phyloP scores from a whole-genome alignment of 495 filamentous ascomycete genomes.

The Xylaria acuta region DNA sequence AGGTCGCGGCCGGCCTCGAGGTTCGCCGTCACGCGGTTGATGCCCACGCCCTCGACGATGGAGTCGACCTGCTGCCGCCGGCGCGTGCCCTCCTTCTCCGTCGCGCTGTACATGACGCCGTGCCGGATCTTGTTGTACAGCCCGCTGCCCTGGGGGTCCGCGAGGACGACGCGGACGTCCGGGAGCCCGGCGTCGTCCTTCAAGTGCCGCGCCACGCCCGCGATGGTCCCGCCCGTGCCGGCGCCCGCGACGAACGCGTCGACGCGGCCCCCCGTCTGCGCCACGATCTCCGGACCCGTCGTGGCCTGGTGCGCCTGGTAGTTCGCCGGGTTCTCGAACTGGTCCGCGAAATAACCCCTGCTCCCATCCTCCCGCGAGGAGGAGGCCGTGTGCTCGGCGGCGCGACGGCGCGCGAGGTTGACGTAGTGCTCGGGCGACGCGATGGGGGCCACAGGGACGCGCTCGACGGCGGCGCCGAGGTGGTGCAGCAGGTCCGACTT shows the following conservation, averaged over 20 bases:
- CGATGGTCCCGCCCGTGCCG: constrained; percentile 92
- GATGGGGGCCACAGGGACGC: constrained; percentile 89
- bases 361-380: constrained; percentile 49
- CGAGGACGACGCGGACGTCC: constrained; percentile 75
- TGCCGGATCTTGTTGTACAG: constrained; percentile 88
- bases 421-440: constrained; percentile 91
- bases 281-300: constrained; percentile 88
- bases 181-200: constrained; percentile 61
- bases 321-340: constrained; percentile 92
- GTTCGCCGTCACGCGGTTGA: constrained; percentile 90
- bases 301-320: constrained; percentile 80
- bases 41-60: constrained; percentile 94
- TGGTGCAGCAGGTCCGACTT: constrained; percentile 89
- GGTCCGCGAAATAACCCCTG: constrained; percentile 90
- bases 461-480: constrained; percentile 87
- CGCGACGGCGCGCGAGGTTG: constrained; percentile 83
- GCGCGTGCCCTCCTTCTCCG: constrained; percentile 88
- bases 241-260: constrained; percentile 97
- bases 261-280: constrained; percentile 74
- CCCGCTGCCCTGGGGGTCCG: constrained; percentile 93
- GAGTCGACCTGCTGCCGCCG: constrained; percentile 91
- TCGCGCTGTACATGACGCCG: constrained; percentile 93
- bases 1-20: constrained; percentile 84
- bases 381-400: constrained; percentile 66
- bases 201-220: constrained; percentile 81